Evolutionary conservation across 352 stramenopile genomes (phyloP).

Genomic region (Saprolegnia diclina): DNA sequence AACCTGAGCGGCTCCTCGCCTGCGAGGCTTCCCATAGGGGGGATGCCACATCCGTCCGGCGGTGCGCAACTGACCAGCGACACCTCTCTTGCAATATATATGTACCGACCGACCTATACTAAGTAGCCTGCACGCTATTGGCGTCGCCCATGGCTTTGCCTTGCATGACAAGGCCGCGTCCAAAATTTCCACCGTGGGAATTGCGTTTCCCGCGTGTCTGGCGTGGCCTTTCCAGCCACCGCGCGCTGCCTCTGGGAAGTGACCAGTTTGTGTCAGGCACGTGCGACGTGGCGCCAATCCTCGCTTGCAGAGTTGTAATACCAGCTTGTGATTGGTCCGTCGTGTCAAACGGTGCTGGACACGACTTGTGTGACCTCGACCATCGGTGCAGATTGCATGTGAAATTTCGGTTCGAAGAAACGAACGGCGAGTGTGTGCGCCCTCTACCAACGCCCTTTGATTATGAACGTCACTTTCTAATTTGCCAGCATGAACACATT

Average conservation of each 20-base stretch:
- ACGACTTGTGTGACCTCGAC: background rate
- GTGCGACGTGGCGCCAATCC: background rate
- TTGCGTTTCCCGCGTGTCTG: no score
- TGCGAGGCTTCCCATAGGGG: no score
- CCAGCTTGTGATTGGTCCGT: background rate
- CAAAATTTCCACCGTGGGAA: no score
- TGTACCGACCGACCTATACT: no score
- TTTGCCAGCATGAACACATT: conserved; percentile 12
- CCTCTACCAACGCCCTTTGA: no score
- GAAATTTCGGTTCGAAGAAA: background rate
- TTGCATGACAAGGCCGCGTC: no score
- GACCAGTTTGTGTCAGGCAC: conserved; percentile 10
- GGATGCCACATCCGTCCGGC: no score
- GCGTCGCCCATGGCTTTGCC: no score
- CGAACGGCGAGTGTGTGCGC: background rate
- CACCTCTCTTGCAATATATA: no score
- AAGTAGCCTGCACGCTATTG: no score
- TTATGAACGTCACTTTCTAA: background rate
- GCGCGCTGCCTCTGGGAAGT: background rate
- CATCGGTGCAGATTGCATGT: background rate
- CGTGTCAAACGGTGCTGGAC: conserved; percentile 7
- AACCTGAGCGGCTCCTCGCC: background rate
- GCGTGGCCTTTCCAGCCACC: no score
- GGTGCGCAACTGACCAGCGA: no score
- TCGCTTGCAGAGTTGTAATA: background rate